Conservation (phyloP, 2,329 filamentous ascomycete species). For the Arthrobotrys entomopaga region DNA sequence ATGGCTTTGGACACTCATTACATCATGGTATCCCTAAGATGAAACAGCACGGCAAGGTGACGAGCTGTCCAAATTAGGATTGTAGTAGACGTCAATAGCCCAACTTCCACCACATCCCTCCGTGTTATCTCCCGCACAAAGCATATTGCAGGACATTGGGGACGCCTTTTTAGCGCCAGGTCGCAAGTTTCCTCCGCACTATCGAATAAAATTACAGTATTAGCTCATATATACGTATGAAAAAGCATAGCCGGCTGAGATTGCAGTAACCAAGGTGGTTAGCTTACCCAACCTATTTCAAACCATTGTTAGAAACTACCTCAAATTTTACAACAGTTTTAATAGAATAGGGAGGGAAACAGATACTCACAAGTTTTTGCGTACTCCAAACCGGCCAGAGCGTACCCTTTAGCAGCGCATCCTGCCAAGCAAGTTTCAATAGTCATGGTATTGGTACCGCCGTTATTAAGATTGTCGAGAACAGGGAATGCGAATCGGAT, state of each 20-base stretch:
- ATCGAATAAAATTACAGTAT: not conserved
- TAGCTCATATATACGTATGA: not conserved
- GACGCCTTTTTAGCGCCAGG: not conserved
- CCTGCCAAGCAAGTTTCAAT: not conserved
- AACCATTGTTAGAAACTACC: too few relatives aligned
- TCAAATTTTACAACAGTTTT: too few relatives aligned
- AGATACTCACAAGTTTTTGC: not conserved
- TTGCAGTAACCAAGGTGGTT: not conserved
- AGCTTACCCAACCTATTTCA: not conserved
- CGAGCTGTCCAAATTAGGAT: not conserved
- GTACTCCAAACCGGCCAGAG: not conserved
- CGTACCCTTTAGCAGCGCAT: not conserved
- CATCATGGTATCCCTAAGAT: too few relatives aligned
- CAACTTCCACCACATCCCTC: not conserved
- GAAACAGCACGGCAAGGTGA: not conserved
- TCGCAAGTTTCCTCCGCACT: slow-evolving; percentile 1
- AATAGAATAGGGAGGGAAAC: not conserved
- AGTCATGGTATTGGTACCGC: not conserved
- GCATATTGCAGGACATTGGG: not conserved
- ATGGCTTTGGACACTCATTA: too few relatives aligned
- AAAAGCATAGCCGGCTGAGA: not conserved
- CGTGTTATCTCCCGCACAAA: not conserved
- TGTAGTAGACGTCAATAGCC: not conserved
- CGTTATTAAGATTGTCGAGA: not conserved
- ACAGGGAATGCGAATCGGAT: not conserved